phyloP scores from a whole-genome alignment of 2,329 filamentous ascomycete species.

The Aureobasidium sp. region DNA sequence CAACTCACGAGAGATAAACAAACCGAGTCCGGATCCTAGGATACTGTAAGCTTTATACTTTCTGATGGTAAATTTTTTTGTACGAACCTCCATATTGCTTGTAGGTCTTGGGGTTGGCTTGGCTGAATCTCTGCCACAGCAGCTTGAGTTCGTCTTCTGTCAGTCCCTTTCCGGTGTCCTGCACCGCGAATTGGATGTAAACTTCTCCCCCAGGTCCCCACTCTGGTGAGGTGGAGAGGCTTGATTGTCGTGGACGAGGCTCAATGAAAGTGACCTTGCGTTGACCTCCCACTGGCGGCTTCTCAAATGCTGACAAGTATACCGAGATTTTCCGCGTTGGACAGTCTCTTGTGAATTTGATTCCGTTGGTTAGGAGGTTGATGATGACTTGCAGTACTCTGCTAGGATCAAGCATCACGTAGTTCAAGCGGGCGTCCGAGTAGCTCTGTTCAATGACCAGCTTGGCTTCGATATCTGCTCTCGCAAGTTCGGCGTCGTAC shows the following conservation, averaged over 20 bases:
- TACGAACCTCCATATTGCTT: constrained; percentile 53
- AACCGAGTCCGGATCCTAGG: constrained; percentile 48
- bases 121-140: constrained; percentile 60
- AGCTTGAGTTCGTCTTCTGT: constrained; percentile 27
- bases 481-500: constrained; percentile 31
- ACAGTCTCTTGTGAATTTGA: constrained; percentile 35
- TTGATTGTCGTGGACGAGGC: constrained; percentile 14
- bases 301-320: constrained; percentile 27
- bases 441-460: constrained; percentile 30
- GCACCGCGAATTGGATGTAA: constrained; percentile 28
- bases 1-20: constrained; percentile 59
- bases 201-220: constrained; percentile 30
- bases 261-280: constrained; percentile 27
- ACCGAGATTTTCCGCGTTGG: constrained; percentile 29
- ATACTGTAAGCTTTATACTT: no score
- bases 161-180: constrained; percentile 30
- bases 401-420: constrained; percentile 34
- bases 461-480: constrained; percentile 24
- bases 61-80: no score
- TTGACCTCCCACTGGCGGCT: constrained; percentile 25
- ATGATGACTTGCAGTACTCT: constrained; percentile 36
- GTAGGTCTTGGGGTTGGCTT: constrained; percentile 58
- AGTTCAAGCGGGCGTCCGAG: constrained; percentile 24
- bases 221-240: constrained; percentile 19
- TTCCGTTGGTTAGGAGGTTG: constrained; percentile 36